Evolutionary conservation across 139 green algal species (phyloP).

Genomic region (Chlorella sp.): DNA sequence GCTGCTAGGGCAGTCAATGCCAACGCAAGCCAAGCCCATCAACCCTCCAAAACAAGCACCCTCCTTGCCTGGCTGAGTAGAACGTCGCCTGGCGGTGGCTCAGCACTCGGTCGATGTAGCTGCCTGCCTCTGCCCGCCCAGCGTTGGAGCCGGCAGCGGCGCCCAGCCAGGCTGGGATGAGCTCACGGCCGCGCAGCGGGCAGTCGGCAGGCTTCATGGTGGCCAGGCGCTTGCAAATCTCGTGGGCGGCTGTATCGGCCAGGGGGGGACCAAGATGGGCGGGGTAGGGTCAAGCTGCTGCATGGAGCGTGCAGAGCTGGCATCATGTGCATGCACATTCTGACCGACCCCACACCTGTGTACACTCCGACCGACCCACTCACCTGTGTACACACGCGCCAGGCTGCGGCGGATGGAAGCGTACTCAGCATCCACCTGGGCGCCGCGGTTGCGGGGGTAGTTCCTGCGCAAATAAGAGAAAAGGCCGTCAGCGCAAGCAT

Average conservation of each 20-base stretch:
- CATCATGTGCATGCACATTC: no score
- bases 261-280: no score
- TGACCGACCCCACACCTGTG: no score
- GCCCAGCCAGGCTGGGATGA: conserved; percentile 42
- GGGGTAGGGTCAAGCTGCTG: no score
- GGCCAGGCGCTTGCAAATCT: conserved; percentile 28
- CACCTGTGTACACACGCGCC: neutral
- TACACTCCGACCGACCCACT: no score
- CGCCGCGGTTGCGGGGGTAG: conserved; percentile 41
- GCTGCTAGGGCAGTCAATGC: no score
- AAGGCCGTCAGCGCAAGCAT: no score
- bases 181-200: conserved; percentile 23
- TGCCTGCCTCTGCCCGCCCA: conserved; percentile 29
- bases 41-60: no score
- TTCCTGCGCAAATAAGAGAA: conserved; percentile 1
- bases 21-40: no score
- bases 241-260: conserved; percentile 1
- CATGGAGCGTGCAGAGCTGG: no score
- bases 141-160: conserved; percentile 3
- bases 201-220: neutral
- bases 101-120: conserved; percentile 35
- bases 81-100: conserved; percentile 8
- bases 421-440: conserved; percentile 15
- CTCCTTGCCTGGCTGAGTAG: conserved; percentile 14
- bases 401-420: neutral